Percentiles rank a stretch among this genome's conserved stretches.
phyloP scores from a whole-genome alignment of 192 early-diverging fungal species.

The Coemansia sp. region DNA sequence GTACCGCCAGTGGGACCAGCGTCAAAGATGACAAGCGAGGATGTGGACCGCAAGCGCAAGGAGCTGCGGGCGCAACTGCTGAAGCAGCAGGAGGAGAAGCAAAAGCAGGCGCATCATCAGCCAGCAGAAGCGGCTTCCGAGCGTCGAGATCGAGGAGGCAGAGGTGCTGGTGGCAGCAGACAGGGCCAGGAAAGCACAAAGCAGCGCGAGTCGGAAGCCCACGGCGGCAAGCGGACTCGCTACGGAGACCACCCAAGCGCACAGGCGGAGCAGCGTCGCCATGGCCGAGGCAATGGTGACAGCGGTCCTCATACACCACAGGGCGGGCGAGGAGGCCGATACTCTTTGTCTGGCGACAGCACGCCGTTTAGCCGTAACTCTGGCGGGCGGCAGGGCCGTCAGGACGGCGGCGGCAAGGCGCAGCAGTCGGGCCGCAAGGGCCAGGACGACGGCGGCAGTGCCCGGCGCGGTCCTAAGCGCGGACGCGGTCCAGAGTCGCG shows the following conservation, averaged over 20 bases:
- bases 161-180: slow-evolving; percentile 11
- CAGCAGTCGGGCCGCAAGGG: slow-evolving; percentile 12
- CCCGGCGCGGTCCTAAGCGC: slow-evolving; percentile 29
- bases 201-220: slow-evolving; percentile 1
- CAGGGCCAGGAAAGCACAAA: slow-evolving; percentile 5
- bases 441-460: slow-evolving; percentile 1
- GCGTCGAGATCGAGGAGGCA: slow-evolving; percentile 5
- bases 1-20: neutral
- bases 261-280: slow-evolving; percentile 10
- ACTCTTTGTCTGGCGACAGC: neutral
- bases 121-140: neutral
- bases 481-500: slow-evolving; percentile 18
- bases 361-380: slow-evolving; percentile 2
- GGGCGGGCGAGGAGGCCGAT: neutral
- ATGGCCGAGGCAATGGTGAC: slow-evolving; percentile 10
- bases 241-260: neutral
- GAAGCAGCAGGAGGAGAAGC: slow-evolving; percentile 48
- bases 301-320: slow-evolving; percentile 1
- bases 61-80: slow-evolving; percentile 45
- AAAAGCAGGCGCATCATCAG: slow-evolving; percentile 13
- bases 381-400: slow-evolving; percentile 18
- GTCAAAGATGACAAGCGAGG: slow-evolving; percentile 25
- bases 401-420: slow-evolving; percentile 1
- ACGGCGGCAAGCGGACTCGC: neutral
- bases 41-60: slow-evolving; percentile 31